These are phyloP conservation scores for Penicillium parvum DNA, from an alignment of 495 filamentous ascomycete genomes.

Conservation along the genomic window DNA sequence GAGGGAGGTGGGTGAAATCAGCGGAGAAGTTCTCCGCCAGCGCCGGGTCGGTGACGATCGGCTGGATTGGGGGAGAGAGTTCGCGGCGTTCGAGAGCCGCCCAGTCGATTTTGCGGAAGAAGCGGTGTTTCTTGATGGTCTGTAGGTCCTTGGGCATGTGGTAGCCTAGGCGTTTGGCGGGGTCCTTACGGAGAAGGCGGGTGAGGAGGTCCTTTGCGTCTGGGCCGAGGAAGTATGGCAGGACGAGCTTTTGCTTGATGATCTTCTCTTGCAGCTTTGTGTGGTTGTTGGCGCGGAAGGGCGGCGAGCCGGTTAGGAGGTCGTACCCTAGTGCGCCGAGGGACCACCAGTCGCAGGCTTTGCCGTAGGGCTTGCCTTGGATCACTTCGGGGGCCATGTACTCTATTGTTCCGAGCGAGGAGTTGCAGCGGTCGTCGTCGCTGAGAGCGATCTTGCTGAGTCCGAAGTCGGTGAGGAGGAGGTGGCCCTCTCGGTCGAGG, in stretches of 20 bases:
- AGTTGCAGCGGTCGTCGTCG: conserved; percentile 73
- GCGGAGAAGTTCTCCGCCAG: conserved; percentile 89
- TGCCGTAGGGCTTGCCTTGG: conserved; percentile 74
- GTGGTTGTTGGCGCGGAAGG: conserved; percentile 85
- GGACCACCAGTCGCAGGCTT: conserved; percentile 97
- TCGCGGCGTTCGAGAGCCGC: conserved; percentile 71
- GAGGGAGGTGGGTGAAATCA: conserved; percentile 79
- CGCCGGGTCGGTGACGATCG: conserved; percentile 89
- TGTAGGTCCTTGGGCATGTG: conserved; percentile 83
- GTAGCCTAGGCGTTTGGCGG: conserved; percentile 77
- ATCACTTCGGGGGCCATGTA: conserved; percentile 99
- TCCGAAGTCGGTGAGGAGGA: conserved; percentile 94
- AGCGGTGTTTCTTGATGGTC: conserved; percentile 87
- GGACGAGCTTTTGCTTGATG: conserved; percentile 75
- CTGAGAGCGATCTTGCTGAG: conserved; percentile 91
- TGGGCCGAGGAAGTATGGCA: conserved; percentile 82
- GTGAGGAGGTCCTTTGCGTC: conserved; percentile 93
- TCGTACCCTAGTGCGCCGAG: conserved; percentile 89
- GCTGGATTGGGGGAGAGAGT: conserved; percentile 79
- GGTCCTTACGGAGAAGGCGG: conserved; percentile 84
- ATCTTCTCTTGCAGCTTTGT: conserved; percentile 92
- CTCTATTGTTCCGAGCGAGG: conserved; percentile 82
- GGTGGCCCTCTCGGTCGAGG: conserved; percentile 83
- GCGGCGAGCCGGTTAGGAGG: conserved; percentile 82
- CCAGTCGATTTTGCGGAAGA: conserved; percentile 97